Conservation (phyloP, 805 yeast genomes). For the Lachancea mirantina region DNA sequence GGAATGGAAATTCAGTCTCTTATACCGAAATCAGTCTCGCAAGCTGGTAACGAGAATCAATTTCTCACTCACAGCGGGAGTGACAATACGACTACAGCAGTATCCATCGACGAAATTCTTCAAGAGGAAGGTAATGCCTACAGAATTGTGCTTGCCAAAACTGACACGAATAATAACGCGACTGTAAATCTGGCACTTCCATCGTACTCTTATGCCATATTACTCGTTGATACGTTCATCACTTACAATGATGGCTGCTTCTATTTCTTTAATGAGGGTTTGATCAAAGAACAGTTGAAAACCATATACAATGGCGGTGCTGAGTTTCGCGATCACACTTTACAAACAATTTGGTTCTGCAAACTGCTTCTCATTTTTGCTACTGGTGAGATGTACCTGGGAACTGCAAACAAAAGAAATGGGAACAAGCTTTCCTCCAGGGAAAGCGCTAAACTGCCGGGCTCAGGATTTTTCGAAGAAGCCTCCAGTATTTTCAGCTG, state of each 20-base stretch:
- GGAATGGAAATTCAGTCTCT: slow-evolving; percentile 69
- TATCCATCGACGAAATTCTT: slow-evolving; percentile 44
- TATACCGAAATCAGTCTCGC: slow-evolving; percentile 36
- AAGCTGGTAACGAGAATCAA: slow-evolving; percentile 5
- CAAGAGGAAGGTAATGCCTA: slow-evolving; percentile 76
- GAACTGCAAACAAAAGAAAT: slow-evolving; percentile 58
- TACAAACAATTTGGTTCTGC: slow-evolving; percentile 78
- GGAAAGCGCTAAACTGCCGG: slow-evolving; percentile 51
- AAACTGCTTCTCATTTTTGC: slow-evolving; percentile 68
- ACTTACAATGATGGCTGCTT: slow-evolving; percentile 80
- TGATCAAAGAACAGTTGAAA: slow-evolving; percentile 59
- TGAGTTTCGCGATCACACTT: slow-evolving; percentile 42
- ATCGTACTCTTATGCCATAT: slow-evolving; percentile 66
- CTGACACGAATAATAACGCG: slow-evolving; percentile 36
- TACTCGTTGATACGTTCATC: slow-evolving; percentile 66
- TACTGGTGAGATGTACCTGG: slow-evolving; percentile 75
- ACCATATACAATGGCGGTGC: slow-evolving; percentile 47
- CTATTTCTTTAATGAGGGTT: slow-evolving; percentile 76
- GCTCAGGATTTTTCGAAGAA: slow-evolving; percentile 69
- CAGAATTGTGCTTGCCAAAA: slow-evolving; percentile 57
- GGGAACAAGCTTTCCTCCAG: slow-evolving; percentile 32
- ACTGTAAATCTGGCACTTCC: slow-evolving; percentile 69
- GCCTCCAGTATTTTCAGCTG: slow-evolving; percentile 77
- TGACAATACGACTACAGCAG: not conserved
- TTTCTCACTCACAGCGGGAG: not conserved